Evolutionary conservation across 495 filamentous ascomycete species (phyloP).

Genomic region (Penicillium atrosanguineum): DNA sequence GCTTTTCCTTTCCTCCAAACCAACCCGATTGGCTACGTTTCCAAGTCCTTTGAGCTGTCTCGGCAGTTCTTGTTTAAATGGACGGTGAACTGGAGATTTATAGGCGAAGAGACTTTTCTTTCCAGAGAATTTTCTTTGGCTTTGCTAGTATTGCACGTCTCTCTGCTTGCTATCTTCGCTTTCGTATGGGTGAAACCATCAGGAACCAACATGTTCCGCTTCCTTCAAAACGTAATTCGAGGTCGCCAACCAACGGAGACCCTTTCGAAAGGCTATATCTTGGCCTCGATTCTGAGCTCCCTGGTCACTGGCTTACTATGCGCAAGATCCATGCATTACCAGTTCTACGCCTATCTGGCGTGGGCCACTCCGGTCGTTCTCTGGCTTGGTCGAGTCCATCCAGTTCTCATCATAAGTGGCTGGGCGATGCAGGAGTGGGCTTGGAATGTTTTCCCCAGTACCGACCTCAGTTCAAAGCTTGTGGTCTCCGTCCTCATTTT

Average conservation of each 20-base stretch:
- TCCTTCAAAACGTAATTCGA: slow-evolving; percentile 50
- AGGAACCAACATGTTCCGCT: slow-evolving; percentile 41
- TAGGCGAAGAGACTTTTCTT: slow-evolving; percentile 78
- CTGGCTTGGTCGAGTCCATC: slow-evolving; percentile 76
- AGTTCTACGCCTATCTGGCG: slow-evolving; percentile 92
- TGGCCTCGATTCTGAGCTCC: slow-evolving; percentile 75
- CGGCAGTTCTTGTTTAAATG: slow-evolving; percentile 92
- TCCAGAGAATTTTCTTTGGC: slow-evolving; percentile 67
- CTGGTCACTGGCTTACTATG: slow-evolving; percentile 85
- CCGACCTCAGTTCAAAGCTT: slow-evolving; percentile 67
- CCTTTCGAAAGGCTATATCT: slow-evolving; percentile 71
- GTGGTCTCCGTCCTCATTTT: slow-evolving; percentile 70
- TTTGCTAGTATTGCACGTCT: slow-evolving; percentile 67
- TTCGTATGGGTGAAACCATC: slow-evolving; percentile 57
- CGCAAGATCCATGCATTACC: slow-evolving; percentile 89
- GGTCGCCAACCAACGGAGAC: slow-evolving; percentile 53
- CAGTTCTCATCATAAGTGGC: slow-evolving; percentile 63
- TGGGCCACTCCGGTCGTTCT: slow-evolving; percentile 91
- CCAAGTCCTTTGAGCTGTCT: slow-evolving; percentile 83
- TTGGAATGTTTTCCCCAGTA: slow-evolving; percentile 97
- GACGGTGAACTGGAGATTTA: slow-evolving; percentile 98
- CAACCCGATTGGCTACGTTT: slow-evolving; percentile 69
- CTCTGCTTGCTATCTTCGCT: slow-evolving; percentile 61
- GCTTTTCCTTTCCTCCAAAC: slow-evolving; percentile 71
- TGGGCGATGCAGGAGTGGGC: slow-evolving; percentile 93